Evolutionary conservation across 257 asterid species (phyloP).

Genomic region (Apocynum venetum): DNA sequence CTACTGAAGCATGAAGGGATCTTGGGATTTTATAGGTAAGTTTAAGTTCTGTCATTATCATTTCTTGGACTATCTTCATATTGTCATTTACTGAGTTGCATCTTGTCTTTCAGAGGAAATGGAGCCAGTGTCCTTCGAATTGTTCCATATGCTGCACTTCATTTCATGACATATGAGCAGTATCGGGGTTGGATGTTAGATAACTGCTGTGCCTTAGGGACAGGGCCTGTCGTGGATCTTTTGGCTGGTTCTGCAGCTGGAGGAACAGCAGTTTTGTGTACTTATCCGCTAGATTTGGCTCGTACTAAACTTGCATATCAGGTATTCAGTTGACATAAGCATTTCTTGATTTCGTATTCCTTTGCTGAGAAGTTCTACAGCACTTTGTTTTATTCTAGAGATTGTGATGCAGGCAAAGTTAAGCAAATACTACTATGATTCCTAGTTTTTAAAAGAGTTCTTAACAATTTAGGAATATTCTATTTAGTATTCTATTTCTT

Average conservation of each 20-base stretch:
- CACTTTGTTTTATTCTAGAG: not conserved
- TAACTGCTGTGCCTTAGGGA: slow-evolving; percentile 66
- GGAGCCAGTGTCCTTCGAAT: slow-evolving; percentile 97
- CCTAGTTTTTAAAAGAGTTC: no score
- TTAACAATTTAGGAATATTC: no score
- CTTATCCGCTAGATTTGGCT: slow-evolving; percentile 95
- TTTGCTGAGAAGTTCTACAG: not conserved
- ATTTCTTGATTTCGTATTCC: not conserved
- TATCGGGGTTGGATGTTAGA: slow-evolving; percentile 73
- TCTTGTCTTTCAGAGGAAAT: slow-evolving; percentile 65
- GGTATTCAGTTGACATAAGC: slow-evolving; percentile 35
- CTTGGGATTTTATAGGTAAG: slow-evolving; percentile 83
- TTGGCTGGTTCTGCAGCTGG: slow-evolving; percentile 98
- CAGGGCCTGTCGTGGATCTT: slow-evolving; percentile 89
- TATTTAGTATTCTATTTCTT: no score
- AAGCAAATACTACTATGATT: no score
- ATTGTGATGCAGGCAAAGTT: no score
- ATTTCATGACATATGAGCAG: slow-evolving; percentile 92
- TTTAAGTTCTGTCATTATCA: not conserved
- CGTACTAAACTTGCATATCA: slow-evolving; percentile 98
- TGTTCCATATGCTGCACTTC: slow-evolving; percentile 93
- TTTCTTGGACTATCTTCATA: not conserved
- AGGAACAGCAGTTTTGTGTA: slow-evolving; percentile 96
- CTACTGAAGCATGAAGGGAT: slow-evolving; percentile 83
- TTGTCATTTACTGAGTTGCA: not conserved